Percentiles rank a stretch among this genome's conserved stretches.
These are phyloP conservation scores for Aspergillus sp. DNA, from an alignment of 2,329 filamentous ascomycete genomes.

Conservation along the genomic window DNA sequence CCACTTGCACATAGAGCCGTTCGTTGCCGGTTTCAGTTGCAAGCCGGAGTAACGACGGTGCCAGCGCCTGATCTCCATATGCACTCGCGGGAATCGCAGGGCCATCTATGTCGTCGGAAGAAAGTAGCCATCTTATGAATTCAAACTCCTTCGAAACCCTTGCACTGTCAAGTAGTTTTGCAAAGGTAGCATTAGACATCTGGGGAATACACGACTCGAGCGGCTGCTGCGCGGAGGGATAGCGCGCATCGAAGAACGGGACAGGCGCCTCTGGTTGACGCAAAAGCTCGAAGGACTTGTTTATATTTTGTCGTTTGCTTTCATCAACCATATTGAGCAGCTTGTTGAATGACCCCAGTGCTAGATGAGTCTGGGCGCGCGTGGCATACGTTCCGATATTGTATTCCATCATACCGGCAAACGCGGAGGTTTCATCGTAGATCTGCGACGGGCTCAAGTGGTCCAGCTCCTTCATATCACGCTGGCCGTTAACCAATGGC, in stretches of 20 bases:
- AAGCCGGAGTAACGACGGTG: slow-evolving; percentile 46
- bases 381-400: slow-evolving; percentile 19
- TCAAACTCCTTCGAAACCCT: slow-evolving; percentile 38
- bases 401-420: slow-evolving; percentile 25
- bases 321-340: slow-evolving; percentile 27
- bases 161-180: slow-evolving; percentile 42
- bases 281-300: slow-evolving; percentile 20
- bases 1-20: slow-evolving; percentile 20
- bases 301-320: slow-evolving; percentile 26
- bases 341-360: slow-evolving; percentile 21
- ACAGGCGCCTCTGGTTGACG: slow-evolving; percentile 7
- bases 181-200: slow-evolving; percentile 40
- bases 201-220: slow-evolving; percentile 25
- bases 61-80: slow-evolving; percentile 41
- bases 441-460: slow-evolving; percentile 17
- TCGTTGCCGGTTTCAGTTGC: slow-evolving; percentile 41
- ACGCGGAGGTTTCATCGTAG: slow-evolving; percentile 25
- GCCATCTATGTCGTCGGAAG: slow-evolving; percentile 44
- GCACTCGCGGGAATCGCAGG: slow-evolving; percentile 39
- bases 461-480: slow-evolving; percentile 12
- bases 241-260: slow-evolving; percentile 11
- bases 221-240: slow-evolving; percentile 9
- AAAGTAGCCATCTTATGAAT: slow-evolving; percentile 46
- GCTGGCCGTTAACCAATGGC: slow-evolving; percentile 20
- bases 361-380: slow-evolving; percentile 16